Percentiles rank a stretch among this genome's conserved stretches.
These are phyloP conservation scores for Hyaloscypha bicolor DNA, from an alignment of 495 filamentous ascomycete species.

Conservation along the genomic window DNA sequence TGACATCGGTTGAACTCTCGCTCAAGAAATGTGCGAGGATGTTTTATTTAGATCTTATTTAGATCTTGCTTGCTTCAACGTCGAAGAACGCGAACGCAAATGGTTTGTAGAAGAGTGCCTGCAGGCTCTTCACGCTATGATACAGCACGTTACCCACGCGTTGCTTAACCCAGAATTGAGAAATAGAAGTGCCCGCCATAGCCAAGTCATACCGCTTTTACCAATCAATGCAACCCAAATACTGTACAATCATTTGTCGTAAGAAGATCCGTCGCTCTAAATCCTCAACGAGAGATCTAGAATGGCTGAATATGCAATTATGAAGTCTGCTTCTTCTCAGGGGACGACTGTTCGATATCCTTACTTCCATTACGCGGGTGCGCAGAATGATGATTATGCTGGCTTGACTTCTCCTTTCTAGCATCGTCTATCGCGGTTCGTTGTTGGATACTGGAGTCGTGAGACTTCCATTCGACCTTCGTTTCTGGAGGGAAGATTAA, in stretches of 20 bases:
- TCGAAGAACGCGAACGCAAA: not conserved
- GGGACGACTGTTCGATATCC: constrained; percentile 35
- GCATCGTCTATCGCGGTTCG: constrained; percentile 80
- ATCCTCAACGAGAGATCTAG: constrained; percentile 1
- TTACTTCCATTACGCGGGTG: constrained; percentile 43
- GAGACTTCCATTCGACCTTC: constrained; percentile 90
- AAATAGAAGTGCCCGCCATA: constrained; percentile 14
- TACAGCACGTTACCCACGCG: constrained; percentile 21
- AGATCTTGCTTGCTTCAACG: not conserved
- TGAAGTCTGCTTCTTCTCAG: constrained; percentile 27
- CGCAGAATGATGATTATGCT: constrained; percentile 46
- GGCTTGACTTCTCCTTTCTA: constrained; percentile 67
- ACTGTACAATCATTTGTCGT: constrained; percentile 25
- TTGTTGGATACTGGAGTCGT: constrained; percentile 81
- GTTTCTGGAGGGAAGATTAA: constrained; percentile 85
- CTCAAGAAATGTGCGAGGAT: not conserved
- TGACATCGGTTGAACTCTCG: not conserved
- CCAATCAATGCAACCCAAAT: constrained; percentile 33
- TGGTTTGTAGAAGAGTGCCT: constrained; percentile 4
- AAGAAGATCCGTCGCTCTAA: constrained; percentile 17
- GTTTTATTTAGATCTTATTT: not conserved
- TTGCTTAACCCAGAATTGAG: constrained; percentile 20
- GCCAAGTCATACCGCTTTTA: constrained; percentile 30
- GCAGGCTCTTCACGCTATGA: constrained; percentile 23
- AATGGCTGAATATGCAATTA: not conserved